Percentiles rank a stretch among this genome's conserved stretches.
Evolutionary conservation across 371 early-diverging fungal genomes (phyloP).

Genomic region (Mortierella sp.): DNA sequence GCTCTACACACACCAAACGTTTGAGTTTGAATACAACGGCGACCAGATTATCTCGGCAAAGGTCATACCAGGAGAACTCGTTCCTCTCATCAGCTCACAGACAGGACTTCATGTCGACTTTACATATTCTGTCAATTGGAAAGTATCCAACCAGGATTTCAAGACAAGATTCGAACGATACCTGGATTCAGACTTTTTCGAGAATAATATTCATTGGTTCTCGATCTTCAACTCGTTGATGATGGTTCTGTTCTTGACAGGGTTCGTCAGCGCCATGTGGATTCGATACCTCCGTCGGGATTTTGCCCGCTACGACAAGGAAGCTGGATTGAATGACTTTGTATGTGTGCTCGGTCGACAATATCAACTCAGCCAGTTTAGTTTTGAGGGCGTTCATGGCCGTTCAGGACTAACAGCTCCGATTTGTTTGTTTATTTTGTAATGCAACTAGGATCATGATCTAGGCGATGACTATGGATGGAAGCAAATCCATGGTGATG

Average conservation of each 20-base stretch:
- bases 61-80: conserved; percentile 58
- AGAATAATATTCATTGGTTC: conserved; percentile 90
- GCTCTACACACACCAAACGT: conserved; percentile 75
- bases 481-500: conserved; percentile 92
- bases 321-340: conserved; percentile 80
- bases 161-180: conserved; percentile 75
- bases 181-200: conserved; percentile 77
- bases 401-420: not conserved
- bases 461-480: conserved; percentile 92
- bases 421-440: not conserved
- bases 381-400: not conserved
- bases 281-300: conserved; percentile 83
- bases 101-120: conserved; percentile 66
- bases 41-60: conserved; percentile 72
- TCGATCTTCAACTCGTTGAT: conserved; percentile 88
- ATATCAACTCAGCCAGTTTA: not conserved
- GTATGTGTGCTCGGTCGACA: conserved; percentile 53
- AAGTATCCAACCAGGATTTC: conserved; percentile 66
- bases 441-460: conserved; percentile 74
- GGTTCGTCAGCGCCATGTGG: conserved; percentile 75
- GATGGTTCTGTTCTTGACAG: conserved; percentile 86
- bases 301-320: conserved; percentile 84
- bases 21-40: conserved; percentile 72
- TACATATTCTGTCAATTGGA: conserved; percentile 82
- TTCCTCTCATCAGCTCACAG: conserved; percentile 47